phyloP scores from a whole-genome alignment of 2,329 filamentous ascomycete species.

The Pyricularia sp. region DNA sequence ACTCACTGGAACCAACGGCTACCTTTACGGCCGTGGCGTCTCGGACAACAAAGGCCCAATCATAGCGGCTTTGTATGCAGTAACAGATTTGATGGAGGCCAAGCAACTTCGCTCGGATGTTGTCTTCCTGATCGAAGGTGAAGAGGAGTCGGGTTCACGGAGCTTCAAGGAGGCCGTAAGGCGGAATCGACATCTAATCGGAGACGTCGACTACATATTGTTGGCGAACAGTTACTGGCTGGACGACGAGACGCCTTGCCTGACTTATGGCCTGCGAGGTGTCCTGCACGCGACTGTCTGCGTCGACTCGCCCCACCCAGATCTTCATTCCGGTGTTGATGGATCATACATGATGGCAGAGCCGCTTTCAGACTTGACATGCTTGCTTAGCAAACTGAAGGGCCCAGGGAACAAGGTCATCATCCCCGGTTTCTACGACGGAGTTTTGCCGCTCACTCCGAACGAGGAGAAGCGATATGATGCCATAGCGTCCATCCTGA shows the following conservation, averaged over 20 bases:
- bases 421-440: slow-evolving; percentile 81
- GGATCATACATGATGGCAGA: slow-evolving; percentile 84
- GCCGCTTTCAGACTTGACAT: slow-evolving; percentile 79
- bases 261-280: slow-evolving; percentile 87
- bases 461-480: slow-evolving; percentile 72
- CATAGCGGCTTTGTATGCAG: slow-evolving; percentile 84
- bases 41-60: slow-evolving; percentile 97
- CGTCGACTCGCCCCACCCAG: slow-evolving; percentile 72
- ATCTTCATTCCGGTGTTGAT: slow-evolving; percentile 93
- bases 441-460: slow-evolving; percentile 59
- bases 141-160: slow-evolving; percentile 87
- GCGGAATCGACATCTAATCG: slow-evolving; percentile 71
- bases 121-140: slow-evolving; percentile 88
- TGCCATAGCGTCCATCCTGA: slow-evolving; percentile 67
- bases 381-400: slow-evolving; percentile 70
- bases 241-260: slow-evolving; percentile 85
- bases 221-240: slow-evolving; percentile 98
- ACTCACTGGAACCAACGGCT: slow-evolving; percentile 81
- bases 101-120: slow-evolving; percentile 78
- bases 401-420: slow-evolving; percentile 67
- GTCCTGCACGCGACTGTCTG: slow-evolving; percentile 88
- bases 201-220: slow-evolving; percentile 84
- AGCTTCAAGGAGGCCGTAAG: slow-evolving; percentile 78
- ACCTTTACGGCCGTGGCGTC: slow-evolving; percentile 88
- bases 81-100: slow-evolving; percentile 76